Base-by-base conservation (phyloP, 2,329 filamentous ascomycete genomes). In the Aspergillus sp. region DNA sequence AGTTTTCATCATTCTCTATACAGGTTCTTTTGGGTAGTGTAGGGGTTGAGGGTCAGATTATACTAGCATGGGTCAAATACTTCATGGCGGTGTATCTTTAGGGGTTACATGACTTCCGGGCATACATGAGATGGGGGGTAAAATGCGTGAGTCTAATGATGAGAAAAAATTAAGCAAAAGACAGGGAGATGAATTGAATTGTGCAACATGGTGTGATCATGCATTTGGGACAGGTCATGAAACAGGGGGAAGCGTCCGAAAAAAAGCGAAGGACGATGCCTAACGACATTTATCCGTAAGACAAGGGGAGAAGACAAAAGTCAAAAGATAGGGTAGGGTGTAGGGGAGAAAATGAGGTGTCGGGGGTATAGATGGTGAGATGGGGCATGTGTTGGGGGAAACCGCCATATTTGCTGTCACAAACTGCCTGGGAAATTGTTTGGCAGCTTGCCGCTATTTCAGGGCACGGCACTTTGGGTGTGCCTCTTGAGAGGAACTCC, bases 101-200 rank as follows among this genome's bases (percentile, higher is more conserved):
- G 50, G 63, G 62, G 58, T 67, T 77, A 77, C 75, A 77, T 77
- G 73, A 76, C 65, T 75, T 73, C 67, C 64, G 70, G 68, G 71
- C 70, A 73, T 73, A 73, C 71, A 73, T 72, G 71, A 73, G 62
- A 60, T 64, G 65, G 24, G 51, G 35, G 52, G 40, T 41, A 54
- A 58, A 68, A 71, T 45, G 52, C 21, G 52, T 40, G 44, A 54
- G 51, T 54, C 52, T 54, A 54, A 46, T 54, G 66, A 70, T 66
- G 72, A 69, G 67, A 66, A 54, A 62, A 65, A 65, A 63, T 64
- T 12, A 40, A 35, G 56, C 41, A 45, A 55, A 55, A 51, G 46
- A 46, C 31, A 35, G 19, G 17, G 31, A 56, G 54, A 54, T 56
- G 48, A 56, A 54, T 63, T 66, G 33, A 50, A 54, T 55, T 23